These are phyloP conservation scores for Colletotrichum liaoningense DNA, from an alignment of 2,329 filamentous ascomycete genomes.

Conservation along the genomic window DNA sequence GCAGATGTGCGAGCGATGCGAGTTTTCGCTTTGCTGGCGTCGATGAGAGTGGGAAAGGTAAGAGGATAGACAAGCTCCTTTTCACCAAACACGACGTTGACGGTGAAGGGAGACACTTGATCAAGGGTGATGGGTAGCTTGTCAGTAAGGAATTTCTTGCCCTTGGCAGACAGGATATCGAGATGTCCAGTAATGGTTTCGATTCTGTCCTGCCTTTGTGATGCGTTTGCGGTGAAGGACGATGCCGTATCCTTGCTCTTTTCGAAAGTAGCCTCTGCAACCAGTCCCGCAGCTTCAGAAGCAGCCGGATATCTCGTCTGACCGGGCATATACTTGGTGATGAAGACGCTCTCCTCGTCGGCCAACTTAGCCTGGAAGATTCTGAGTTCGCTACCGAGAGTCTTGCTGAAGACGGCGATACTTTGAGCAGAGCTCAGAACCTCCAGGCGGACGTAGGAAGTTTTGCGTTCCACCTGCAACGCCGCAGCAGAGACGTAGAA, in stretches of 20 bases:
- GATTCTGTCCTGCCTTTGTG: constrained; percentile 43
- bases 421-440: constrained; percentile 42
- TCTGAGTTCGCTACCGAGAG: constrained; percentile 42
- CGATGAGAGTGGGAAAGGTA: constrained; percentile 54
- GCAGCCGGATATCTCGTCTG: constrained; percentile 43
- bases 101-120: constrained; percentile 52
- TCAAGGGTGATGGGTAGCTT: constrained; percentile 49
- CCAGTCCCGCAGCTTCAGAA: constrained; percentile 38
- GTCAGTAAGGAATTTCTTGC: constrained; percentile 50
- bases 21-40: constrained; percentile 47
- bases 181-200: constrained; percentile 52
- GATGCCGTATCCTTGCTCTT: constrained; percentile 38
- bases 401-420: constrained; percentile 38
- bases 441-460: constrained; percentile 46
- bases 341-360: constrained; percentile 45
- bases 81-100: constrained; percentile 54
- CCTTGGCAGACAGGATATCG: constrained; percentile 49
- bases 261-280: constrained; percentile 37
- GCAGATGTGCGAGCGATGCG: constrained; percentile 56
- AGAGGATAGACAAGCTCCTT: constrained; percentile 45
- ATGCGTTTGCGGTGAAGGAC: constrained; percentile 41
- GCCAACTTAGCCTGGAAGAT: constrained; percentile 47
- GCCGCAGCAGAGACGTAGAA: constrained; percentile 52
- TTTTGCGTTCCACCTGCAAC: constrained; percentile 47
- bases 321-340: constrained; percentile 51